These are phyloP conservation scores for Pyrenochaeta sp. DNA, from an alignment of 2,329 filamentous ascomycete species.

Conservation along the genomic window DNA sequence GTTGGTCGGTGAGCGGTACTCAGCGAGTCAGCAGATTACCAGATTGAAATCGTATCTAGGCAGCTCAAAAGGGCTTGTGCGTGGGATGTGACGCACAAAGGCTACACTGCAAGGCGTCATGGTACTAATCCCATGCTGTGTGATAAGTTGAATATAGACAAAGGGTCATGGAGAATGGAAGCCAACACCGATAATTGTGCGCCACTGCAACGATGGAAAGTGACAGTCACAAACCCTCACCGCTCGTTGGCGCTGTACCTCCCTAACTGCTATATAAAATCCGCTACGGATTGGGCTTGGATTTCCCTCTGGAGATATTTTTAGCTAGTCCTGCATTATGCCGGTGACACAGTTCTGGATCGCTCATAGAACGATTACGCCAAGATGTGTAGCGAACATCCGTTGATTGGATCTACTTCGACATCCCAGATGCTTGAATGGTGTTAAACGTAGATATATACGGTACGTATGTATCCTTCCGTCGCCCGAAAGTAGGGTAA, in stretches of 20 bases:
- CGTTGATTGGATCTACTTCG: neutral
- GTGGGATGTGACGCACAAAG: too few species aligned
- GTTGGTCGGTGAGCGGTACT: too few species aligned
- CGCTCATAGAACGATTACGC: neutral
- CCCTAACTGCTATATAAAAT: neutral
- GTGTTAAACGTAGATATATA: neutral
- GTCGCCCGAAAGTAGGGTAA: neutral
- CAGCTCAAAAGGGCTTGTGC: too few species aligned
- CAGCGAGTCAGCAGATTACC: too few species aligned
- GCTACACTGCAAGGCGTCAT: too few species aligned
- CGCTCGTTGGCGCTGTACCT: neutral
- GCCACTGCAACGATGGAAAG: conserved; percentile 1
- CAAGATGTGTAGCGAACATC: conserved; percentile 1
- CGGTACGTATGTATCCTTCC: neutral
- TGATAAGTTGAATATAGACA: neutral
- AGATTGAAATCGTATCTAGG: too few species aligned
- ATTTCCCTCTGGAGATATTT: neutral
- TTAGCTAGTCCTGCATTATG: conserved; percentile 2
- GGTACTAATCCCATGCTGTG: neutral
- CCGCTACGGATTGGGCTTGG: neutral
- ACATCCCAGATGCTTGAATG: neutral
- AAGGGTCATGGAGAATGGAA: neutral
- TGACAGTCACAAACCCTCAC: neutral
- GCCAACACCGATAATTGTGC: neutral
- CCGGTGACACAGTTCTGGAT: neutral